Evolutionary conservation across 768 basidiomycete genomes (phyloP), one percentile per base, ranked within the genome.

Genomic region (Lactifluus piperatus): DNA sequence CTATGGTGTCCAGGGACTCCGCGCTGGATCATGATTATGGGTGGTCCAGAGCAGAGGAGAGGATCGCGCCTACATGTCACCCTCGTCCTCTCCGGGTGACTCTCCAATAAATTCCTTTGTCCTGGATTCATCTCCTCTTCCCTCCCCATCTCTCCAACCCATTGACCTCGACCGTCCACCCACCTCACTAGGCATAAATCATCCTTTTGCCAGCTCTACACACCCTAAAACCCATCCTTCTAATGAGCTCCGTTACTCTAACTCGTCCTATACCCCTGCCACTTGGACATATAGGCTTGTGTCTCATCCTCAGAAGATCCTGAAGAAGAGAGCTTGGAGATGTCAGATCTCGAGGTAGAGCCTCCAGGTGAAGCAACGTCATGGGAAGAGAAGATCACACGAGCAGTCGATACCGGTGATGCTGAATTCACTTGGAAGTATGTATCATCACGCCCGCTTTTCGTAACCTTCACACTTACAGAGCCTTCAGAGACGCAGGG

Each of bases 61-160:
- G 11, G 61, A 60, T 18, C 61, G 61, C 43, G 57, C 61, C 54
- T 60, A 60, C 5, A 62, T 62, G 61, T 62, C 61, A 3, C 61
- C 61, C 26, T 62, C 57, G 16, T 62, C 61, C 2, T 62, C 61
- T 16, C 61, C 61, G 0, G 47, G 51, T n/a, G 56, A 50, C n/a
- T 62, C 61, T 6, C 61, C 61, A 1, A 27, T 39, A 8, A 22
- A 51, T 10, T 62, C 57, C 1, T 59, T 57, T 3, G 39, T 39
- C 16, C 22, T 62, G 18, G 57, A 62, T 22, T 62, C 60, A 2
- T 62, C 60, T 34, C 60, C 60, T 11, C 44, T 62, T 11, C 8
- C 60, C 18, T 56, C 60, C 0, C 60, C 60, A n/a, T 61, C 55
- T 7, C 20, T 54, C 8, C 57, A 37, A 18, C 60, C 60, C 4